These are phyloP conservation scores for Antitrichia curtipendula DNA, from an alignment of 225 moss, liverwort and hornwort genomes.

Conservation along the genomic window DNA sequence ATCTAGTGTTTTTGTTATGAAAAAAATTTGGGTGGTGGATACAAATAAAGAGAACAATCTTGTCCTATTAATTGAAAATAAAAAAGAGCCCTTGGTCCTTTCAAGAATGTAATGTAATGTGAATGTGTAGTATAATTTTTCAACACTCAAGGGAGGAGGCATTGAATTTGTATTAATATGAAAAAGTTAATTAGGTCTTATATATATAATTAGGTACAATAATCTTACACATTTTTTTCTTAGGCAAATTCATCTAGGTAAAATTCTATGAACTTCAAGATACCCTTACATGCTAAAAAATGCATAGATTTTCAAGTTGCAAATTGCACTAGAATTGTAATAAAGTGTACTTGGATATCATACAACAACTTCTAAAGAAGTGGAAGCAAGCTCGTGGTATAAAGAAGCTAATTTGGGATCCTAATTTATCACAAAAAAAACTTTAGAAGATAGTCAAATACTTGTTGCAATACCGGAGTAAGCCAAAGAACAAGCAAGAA, in stretches of 20 bases:
- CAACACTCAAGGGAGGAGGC: neutral
- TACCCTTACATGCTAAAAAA: neutral
- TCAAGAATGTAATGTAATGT: neutral
- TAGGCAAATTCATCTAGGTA: neutral
- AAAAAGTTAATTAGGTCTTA: too few species aligned
- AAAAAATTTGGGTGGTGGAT: neutral
- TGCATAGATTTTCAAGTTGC: neutral
- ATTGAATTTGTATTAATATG: neutral
- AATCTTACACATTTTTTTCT: neutral
- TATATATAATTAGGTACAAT: fast-evolving
- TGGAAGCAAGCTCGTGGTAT: neutral
- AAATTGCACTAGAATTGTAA: neutral
- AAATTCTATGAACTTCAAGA: neutral
- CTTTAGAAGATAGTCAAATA: neutral
- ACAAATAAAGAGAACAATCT: neutral
- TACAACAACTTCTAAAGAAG: too few species aligned
- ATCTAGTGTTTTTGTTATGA: neutral
- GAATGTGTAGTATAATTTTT: neutral
- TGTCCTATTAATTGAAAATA: neutral
- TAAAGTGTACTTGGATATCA: neutral
- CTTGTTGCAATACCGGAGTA: neutral
- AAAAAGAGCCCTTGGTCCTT: neutral
- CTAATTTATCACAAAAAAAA: neutral
- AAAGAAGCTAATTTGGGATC: neutral
- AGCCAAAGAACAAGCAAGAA: too few species aligned